phyloP scores from a whole-genome alignment of 1,139 yeast species.

The Kodamaea sp. region DNA sequence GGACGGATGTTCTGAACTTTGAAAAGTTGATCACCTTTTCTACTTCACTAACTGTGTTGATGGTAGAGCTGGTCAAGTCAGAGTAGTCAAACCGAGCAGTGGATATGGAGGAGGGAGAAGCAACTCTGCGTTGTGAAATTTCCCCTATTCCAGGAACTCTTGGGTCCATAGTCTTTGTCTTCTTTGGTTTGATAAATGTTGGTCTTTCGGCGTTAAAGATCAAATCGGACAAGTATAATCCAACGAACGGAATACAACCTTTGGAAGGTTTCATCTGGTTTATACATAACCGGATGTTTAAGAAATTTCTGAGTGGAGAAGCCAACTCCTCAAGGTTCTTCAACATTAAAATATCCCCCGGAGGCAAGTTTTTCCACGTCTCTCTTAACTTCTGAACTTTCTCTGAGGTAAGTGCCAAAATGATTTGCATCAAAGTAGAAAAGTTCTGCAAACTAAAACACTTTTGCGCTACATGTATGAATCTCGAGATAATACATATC shows the following conservation, averaged over 20 bases:
- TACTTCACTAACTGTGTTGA: constrained; percentile 20
- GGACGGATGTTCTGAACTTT: constrained; percentile 75
- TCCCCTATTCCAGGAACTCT: neutral
- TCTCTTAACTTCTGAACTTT: constrained; percentile 59
- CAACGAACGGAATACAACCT: constrained; percentile 91
- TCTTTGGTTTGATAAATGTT: constrained; percentile 33
- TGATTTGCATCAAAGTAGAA: constrained; percentile 84
- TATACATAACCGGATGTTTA: constrained; percentile 62
- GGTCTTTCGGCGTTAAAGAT: constrained; percentile 77
- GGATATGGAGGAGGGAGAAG: constrained; percentile 8
- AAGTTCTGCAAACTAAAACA: constrained; percentile 75
- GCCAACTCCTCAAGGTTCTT: constrained; percentile 66
- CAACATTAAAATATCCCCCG: constrained; percentile 61
- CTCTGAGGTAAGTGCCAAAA: constrained; percentile 78
- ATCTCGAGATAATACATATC: constrained; percentile 68
- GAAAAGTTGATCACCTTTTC: constrained; percentile 69
- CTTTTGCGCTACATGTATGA: constrained; percentile 81
- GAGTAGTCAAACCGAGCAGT: constrained; percentile 6
- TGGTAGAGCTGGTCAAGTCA: constrained; percentile 17
- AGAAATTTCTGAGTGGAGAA: constrained; percentile 66
- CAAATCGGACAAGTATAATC: constrained; percentile 80
- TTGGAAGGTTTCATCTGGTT: constrained; percentile 62
- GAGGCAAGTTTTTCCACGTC: constrained; percentile 72
- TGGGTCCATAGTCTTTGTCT: constrained; percentile 2
- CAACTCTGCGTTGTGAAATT: constrained; percentile 1